Evolutionary conservation across 176 grass and related monocot genomes (phyloP).

Genomic region (Themeda triandra): DNA sequence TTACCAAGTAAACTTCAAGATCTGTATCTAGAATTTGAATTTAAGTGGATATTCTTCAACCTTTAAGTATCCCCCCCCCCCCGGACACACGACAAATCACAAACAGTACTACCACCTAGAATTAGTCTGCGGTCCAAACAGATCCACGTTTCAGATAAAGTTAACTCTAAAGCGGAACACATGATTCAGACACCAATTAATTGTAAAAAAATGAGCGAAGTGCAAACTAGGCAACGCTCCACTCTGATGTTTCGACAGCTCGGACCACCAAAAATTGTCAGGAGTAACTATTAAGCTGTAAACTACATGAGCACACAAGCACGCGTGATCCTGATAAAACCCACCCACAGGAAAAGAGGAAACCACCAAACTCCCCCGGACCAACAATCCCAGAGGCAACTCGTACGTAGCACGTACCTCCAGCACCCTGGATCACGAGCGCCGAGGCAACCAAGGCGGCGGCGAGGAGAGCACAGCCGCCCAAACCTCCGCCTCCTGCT

Average conservation of each 20-base stretch:
- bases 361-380: background rate
- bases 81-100: background rate
- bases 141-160: background rate
- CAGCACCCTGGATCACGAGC: conserved; percentile 18
- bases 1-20: background rate
- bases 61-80: no score
- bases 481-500: background rate
- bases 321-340: background rate
- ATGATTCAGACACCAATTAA: background rate
- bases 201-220: background rate
- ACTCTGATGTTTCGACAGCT: conserved; percentile 6
- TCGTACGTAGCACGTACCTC: conserved; percentile 26
- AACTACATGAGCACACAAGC: background rate
- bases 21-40: background rate
- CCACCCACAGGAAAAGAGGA: background rate
- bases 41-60: background rate
- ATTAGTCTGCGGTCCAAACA: background rate
- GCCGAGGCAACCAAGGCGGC: conserved; percentile 22
- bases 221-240: background rate
- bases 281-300: background rate
- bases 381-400: background rate
- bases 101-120: background rate
- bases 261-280: background rate
- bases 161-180: background rate
- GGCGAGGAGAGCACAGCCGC: conserved; percentile 17